Evolutionary conservation across 306 rosid genomes (phyloP), one percentile per base, ranked within the genome.

Genomic region (Canavalia gladiata): DNA sequence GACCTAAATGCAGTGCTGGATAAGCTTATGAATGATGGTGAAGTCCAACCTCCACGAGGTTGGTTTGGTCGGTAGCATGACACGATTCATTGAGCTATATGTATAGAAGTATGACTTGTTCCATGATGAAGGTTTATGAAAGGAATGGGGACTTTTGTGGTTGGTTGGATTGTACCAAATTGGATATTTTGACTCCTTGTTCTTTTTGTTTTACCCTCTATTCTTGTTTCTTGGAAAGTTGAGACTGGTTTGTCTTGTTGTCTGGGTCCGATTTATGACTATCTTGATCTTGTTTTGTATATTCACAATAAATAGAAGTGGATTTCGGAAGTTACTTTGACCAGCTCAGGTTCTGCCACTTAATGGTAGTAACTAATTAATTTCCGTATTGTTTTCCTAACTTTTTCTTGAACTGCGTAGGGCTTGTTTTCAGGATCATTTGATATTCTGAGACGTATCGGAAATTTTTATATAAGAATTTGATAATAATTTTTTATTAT

Each of bases 1-100:
- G 98, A 94, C 85, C 86, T 94, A 29, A 94, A 94, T 81, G 47
- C 91, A 18, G 97, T 94, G 89, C 84, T 94, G 86, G 97, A 94
- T 84, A 92, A 91, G 89, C 89, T 94, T 80, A 94, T 86, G 91
- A 92, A 80, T 66, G 98, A 90, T 25, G 89, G 91, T 55, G 98
- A 94, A 3, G 77, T 84, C 52, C 96, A 89, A 90, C 88, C 82
- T 8, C 89, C 90, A 3, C 84, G 93, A 80, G 95, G 90, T 75
- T 94, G 97, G 98, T 92, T 87, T 84, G 94, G 92, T 68, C 84
- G 92, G 90, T 94, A 90, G 87, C 73, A 4, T 45, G 75, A 11
- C 46, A 35, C 12, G 35, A 68, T 66, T 76, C 75, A 75, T 70
- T 60, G 3, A 82, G 58, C 72, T 75, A 9, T 75, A 9, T 88